A percentile compares a stretch with the other conserved stretches of the same genome.
Evolutionary conservation across 2,329 filamentous ascomycete genomes (phyloP).

Genomic region (Fusarium abutilonis): DNA sequence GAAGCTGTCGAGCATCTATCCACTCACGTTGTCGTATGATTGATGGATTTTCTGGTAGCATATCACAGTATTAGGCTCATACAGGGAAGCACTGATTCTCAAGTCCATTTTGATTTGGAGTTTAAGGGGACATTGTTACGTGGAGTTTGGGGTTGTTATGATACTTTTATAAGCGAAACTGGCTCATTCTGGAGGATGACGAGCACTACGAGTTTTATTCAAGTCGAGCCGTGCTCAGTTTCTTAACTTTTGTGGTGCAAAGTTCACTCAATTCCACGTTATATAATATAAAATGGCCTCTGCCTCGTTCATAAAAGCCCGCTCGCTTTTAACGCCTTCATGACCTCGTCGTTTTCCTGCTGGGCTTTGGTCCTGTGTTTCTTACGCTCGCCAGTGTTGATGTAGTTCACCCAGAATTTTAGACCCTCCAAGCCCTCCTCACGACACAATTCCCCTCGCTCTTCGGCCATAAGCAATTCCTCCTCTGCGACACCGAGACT

Average conservation of each 20-base stretch:
- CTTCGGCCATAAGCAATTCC: slow-evolving; percentile 97
- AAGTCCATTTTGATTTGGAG: slow-evolving; percentile 12
- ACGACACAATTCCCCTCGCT: slow-evolving; percentile 84
- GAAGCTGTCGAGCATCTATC: slow-evolving; percentile 71
- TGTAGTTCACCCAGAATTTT: slow-evolving; percentile 90
- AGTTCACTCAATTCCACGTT: slow-evolving; percentile 17
- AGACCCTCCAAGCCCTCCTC: slow-evolving; percentile 92
- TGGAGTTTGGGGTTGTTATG: slow-evolving; percentile 20
- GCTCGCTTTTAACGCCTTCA: slow-evolving; percentile 56
- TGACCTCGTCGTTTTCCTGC: slow-evolving; percentile 54
- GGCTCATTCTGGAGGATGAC: background rate
- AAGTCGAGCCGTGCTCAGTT: background rate
- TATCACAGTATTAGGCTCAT: background rate
- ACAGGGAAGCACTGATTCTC: background rate
- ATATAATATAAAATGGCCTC: slow-evolving; percentile 7
- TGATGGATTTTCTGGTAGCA: background rate
- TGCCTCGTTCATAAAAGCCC: slow-evolving; percentile 45
- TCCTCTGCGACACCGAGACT: slow-evolving; percentile 95
- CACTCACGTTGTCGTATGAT: slow-evolving; percentile 65
- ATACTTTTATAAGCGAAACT: slow-evolving; percentile 4
- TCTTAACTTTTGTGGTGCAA: background rate
- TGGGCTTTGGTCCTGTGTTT: slow-evolving; percentile 44
- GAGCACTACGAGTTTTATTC: background rate
- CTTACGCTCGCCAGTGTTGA: slow-evolving; percentile 57
- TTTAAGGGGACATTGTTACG: slow-evolving; percentile 17